phyloP scores from a whole-genome alignment of 768 basidiomycete species.

The Rhodotorula paludigena region DNA sequence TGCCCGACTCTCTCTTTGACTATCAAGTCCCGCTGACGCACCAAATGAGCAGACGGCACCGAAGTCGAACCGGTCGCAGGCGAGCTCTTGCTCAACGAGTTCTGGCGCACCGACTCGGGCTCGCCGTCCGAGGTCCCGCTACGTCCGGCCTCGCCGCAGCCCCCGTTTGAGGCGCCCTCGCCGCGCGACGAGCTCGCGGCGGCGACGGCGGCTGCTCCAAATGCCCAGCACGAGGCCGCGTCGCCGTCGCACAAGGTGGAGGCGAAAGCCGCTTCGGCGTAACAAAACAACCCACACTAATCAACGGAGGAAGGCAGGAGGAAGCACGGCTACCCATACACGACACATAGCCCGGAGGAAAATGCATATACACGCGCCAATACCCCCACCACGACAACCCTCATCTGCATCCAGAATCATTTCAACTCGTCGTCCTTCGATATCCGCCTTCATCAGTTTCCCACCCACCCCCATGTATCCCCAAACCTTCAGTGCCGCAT shows the following conservation, averaged over 20 bases:
- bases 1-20: constrained; percentile 43
- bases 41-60: constrained; percentile 58
- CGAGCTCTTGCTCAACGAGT: constrained; percentile 53
- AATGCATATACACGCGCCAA: neutral
- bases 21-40: neutral
- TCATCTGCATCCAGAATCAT: neutral
- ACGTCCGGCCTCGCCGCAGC: neutral
- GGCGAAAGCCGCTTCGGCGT: too few relatives aligned
- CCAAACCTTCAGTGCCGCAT: too few relatives aligned
- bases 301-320: neutral
- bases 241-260: too few relatives aligned
- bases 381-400: neutral
- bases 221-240: too few relatives aligned
- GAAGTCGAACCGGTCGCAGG: constrained; percentile 80
- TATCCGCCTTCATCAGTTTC: too few relatives aligned
- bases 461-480: too few relatives aligned
- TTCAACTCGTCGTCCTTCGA: neutral
- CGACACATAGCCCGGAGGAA: neutral
- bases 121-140: neutral
- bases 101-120: neutral
- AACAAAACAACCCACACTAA: too few relatives aligned
- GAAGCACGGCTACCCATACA: neutral
- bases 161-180: neutral
- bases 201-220: neutral
- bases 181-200: neutral